These are phyloP conservation scores for Trichoderma simmonsii DNA, from an alignment of 2,329 filamentous ascomycete genomes.

Conservation along the genomic window DNA sequence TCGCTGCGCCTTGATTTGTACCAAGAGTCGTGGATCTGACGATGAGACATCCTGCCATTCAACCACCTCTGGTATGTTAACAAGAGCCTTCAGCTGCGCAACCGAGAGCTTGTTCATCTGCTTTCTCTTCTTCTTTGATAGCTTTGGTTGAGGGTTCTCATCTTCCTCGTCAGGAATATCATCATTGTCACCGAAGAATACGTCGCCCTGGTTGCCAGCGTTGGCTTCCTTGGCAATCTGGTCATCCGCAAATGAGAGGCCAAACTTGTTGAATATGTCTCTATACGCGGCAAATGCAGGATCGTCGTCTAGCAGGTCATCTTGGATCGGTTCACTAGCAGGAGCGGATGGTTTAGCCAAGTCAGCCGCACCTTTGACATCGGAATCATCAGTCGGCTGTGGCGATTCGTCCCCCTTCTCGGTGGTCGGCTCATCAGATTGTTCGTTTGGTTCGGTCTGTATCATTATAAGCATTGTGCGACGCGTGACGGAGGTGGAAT, in stretches of 20 bases:
- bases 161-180: slow-evolving; percentile 85
- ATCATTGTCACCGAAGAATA: slow-evolving; percentile 79
- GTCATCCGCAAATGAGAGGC: slow-evolving; percentile 61
- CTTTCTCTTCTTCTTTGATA: slow-evolving; percentile 96
- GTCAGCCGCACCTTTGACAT: slow-evolving; percentile 28
- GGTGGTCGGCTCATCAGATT: not conserved
- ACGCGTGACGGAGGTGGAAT: not conserved
- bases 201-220: slow-evolving; percentile 74
- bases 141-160: slow-evolving; percentile 61
- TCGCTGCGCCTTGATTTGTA: slow-evolving; percentile 90
- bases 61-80: slow-evolving; percentile 87
- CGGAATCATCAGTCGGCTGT: not conserved
- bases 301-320: slow-evolving; percentile 64
- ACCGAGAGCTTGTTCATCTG: slow-evolving; percentile 88
- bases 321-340: slow-evolving; percentile 52
- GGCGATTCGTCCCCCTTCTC: slow-evolving; percentile 4
- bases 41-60: slow-evolving; percentile 97
- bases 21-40: slow-evolving; percentile 80
- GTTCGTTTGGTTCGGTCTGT: not conserved
- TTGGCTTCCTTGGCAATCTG: slow-evolving; percentile 62
- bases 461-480: not conserved
- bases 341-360: slow-evolving; percentile 35
- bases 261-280: slow-evolving; percentile 77
- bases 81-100: slow-evolving; percentile 89
- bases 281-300: slow-evolving; percentile 82